A percentile compares a stretch with the other conserved stretches of the same genome.
phyloP scores from a whole-genome alignment of 495 filamentous ascomycete genomes.

The Aspergillus ostianus region DNA sequence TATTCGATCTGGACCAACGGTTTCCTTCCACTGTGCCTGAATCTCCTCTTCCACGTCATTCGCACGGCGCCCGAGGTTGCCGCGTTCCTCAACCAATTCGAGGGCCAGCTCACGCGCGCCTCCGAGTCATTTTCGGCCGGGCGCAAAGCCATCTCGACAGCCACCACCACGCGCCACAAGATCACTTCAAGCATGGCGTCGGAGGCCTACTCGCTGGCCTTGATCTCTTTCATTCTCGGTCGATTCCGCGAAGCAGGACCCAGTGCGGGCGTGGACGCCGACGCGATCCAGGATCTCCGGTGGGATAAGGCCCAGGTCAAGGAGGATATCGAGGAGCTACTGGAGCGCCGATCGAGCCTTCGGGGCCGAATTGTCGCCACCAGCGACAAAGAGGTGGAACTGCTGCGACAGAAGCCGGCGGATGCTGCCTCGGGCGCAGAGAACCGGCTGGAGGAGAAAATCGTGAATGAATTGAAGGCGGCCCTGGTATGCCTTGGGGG shows the following conservation, averaged over 20 bases:
- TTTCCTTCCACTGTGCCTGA: conserved; percentile 84
- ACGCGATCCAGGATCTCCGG: conserved; percentile 61
- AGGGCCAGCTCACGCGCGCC: conserved; percentile 63
- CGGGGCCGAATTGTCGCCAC: conserved; percentile 69
- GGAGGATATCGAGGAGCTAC: conserved; percentile 76
- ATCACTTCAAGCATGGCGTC: conserved; percentile 69
- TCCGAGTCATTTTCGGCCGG: conserved; percentile 59
- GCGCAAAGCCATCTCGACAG: conserved; percentile 30
- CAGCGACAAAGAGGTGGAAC: conserved; percentile 65
- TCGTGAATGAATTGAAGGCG: conserved; percentile 59
- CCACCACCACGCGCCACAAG: conserved; percentile 35
- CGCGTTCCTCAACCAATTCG: conserved; percentile 82
- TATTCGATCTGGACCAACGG: conserved; percentile 88
- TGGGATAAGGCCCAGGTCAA: conserved; percentile 69
- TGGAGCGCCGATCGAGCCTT: conserved; percentile 59
- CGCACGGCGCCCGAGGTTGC: conserved; percentile 78
- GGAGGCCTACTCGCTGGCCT: conserved; percentile 73
- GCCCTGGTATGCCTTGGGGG: conserved; percentile 40
- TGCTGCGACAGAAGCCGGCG: conserved; percentile 52
- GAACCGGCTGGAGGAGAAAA: conserved; percentile 70
- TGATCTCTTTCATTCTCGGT: conserved; percentile 66
- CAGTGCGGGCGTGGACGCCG: conserved; percentile 54
- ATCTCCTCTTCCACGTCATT: conserved; percentile 79
- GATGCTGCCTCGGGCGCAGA: conserved; percentile 38
- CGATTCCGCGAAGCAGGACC: conserved; percentile 58